Evolutionary conservation across 176 grass and related monocot species (phyloP), one percentile per base, ranked within the genome.

Genomic region (Ensete glaucum): DNA sequence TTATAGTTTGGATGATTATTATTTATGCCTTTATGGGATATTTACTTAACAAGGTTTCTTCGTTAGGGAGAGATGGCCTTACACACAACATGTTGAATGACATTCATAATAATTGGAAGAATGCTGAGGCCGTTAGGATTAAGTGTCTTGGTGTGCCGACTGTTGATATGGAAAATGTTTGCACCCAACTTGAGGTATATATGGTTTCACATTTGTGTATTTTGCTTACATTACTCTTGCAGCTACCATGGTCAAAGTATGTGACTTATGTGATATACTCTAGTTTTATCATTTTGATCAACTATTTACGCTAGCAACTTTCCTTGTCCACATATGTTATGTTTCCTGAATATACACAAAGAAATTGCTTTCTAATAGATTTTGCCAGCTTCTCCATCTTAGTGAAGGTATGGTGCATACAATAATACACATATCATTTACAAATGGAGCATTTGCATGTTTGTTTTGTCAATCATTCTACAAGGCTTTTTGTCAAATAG

Each of bases 21-120:
- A 20, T 20, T 51, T 71, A 50, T n/a, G 2, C 17, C 16, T 71
- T 7, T 50, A 20, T 29, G 3, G 51, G 13, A 52, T 20, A 20
- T 52, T 21, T 52, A 51, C 8, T 21, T 20, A 9, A 20, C 9
- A 19, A 20, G 13, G 22, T 27, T 63, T 72, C 9, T 62, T 69
- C 67, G 49, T 26, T 78, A 92, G 90, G 87, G 22, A 92, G 88
- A 81, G 84, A 63, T 53, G 90, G 90, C 52, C 81, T 92, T 16
- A 87, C 87, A 4, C 90, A 92, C 80, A 92, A 92, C 80, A 84
- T 89, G 90, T 77, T 92, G 1, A 82, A 92, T 76, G 90, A 92
- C 82, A 87, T 92, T 74, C 90, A 89, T 76, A 92, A 89, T 29
- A 84, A 89, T 63, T 92, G 90, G 84, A 89, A 82, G 77, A 78